Base-by-base conservation (phyloP, 192 early-diverging fungal species). In the Coemansia sp. region DNA sequence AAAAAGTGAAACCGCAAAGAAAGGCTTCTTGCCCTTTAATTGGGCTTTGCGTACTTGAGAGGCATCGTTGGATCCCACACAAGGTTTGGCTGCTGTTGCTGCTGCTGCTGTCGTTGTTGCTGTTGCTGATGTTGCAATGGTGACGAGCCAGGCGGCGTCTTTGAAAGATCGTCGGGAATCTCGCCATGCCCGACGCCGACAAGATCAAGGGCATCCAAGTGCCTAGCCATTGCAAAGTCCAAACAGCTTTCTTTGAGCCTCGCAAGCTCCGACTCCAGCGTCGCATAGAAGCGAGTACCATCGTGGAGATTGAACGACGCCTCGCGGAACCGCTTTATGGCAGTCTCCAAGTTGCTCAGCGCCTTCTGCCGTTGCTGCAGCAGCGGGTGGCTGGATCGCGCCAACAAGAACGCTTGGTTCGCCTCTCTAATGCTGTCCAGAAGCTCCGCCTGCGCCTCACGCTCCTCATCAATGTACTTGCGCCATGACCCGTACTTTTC, bases 291-390 rank as follows among this genome's bases (percentile, higher is more conserved):
- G 78, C 89, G 68, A 4, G 67, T 70, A 7, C 94, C 94, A 74
- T 96, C 93, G 38, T 85, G 76, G 20, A 96, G 67, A 61, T 94
- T 95, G 5, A 75, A 81, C 24, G 87, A 84, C 4, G 93, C 89
- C 53, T 93, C 90, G 56, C 86, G 84, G 64, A 88, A 95, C 34
- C 85, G 83, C 72, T 90, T 86, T 65, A 91, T 92, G 11, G 88
- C 93, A 10, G 81, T 84, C 53, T 92, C 91, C 63, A 95, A 75
- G 56, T 90, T 93, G 56, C 89, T 88, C 30, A 95, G 67, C 2
- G 91, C 90, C 65, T 90, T 85, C 64, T 93, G 92, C 6, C 94
- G 72, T 63, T 90, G 87, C 23, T 86, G 78, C 60, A 93, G 76
- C 57, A 85, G 64, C 7, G 81, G 68, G 35, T 88, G 83, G 12